These are phyloP conservation scores for Plasmodium coatneyi DNA, from an alignment of 169 alveolate species.

Conservation along the genomic window DNA sequence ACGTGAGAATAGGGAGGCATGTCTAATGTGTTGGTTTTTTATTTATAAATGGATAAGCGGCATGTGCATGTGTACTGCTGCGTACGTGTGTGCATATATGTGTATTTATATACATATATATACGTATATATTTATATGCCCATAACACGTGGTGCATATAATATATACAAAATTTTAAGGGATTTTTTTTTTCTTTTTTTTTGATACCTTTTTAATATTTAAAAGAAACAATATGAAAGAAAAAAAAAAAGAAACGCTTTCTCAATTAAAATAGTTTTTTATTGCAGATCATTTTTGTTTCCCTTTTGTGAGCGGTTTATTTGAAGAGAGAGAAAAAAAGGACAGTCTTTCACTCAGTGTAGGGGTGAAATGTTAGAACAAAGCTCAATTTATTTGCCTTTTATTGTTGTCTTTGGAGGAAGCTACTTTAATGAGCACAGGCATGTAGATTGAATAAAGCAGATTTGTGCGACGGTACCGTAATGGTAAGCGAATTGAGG, in stretches of 20 bases:
- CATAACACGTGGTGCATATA: not conserved
- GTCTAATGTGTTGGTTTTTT: not conserved
- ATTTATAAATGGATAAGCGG: not conserved
- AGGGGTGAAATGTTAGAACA: not conserved
- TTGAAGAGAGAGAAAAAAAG: not conserved
- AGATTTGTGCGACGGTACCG: not conserved
- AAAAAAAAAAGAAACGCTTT: not conserved
- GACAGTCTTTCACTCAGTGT: not conserved
- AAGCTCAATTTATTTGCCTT: not conserved
- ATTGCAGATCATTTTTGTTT: not conserved
- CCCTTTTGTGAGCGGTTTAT: not conserved
- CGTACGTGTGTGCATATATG: not conserved
- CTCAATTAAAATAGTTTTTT: slow-evolving; percentile 1
- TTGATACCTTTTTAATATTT: slow-evolving; percentile 2
- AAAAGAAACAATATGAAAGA: slow-evolving; percentile 3
- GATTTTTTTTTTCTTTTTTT: slow-evolving; percentile 37
- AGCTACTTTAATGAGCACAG: not conserved
- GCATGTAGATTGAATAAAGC: not conserved
- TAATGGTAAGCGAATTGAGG: not conserved
- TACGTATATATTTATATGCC: not conserved
- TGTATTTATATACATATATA: not conserved
- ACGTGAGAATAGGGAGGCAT: not conserved
- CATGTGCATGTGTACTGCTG: slow-evolving; percentile 1
- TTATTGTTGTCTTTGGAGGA: not conserved
- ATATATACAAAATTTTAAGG: slow-evolving; percentile 3